These are phyloP conservation scores for Saccharomyces hybrid DNA, from an alignment of 1,139 yeast genomes.

Conservation along the genomic window DNA sequence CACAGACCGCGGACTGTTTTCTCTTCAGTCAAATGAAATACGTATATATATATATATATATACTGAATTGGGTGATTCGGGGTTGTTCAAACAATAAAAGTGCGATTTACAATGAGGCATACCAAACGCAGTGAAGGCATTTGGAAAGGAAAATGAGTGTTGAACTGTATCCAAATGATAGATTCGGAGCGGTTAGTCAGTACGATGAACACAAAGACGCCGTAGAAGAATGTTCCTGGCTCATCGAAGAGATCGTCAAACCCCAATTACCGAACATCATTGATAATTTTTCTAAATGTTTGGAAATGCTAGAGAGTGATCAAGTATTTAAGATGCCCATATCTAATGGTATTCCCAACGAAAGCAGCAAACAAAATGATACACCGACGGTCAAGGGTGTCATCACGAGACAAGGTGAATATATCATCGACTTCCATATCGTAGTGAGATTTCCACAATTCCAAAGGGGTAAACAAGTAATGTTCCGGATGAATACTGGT, in stretches of 20 bases:
- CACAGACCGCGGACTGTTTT: neutral
- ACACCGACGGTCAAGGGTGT: constrained; percentile 25
- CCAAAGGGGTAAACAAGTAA: constrained; percentile 24
- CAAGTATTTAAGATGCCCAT: constrained; percentile 31
- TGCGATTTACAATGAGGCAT: neutral
- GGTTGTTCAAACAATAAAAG: neutral
- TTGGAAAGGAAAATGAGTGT: constrained; percentile 23
- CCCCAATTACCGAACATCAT: constrained; percentile 35
- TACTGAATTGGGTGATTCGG: neutral
- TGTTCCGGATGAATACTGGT: constrained; percentile 21
- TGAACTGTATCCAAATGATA: constrained; percentile 24
- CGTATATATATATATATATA: neutral
- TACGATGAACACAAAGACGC: constrained; percentile 7
- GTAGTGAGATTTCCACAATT: constrained; percentile 26
- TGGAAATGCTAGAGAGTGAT: constrained; percentile 30
- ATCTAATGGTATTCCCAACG: constrained; percentile 14
- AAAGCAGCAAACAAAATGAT: constrained; percentile 11
- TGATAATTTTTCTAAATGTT: constrained; percentile 33
- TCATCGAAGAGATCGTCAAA: constrained; percentile 32
- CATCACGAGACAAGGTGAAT: constrained; percentile 24
- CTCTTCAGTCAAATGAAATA: neutral
- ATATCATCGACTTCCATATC: constrained; percentile 27
- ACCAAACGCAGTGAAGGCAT: neutral
- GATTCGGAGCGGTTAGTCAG: constrained; percentile 14
- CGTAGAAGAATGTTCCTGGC: constrained; percentile 30